Conservation (phyloP, 768 basidiomycete genomes). For the Sistotremastrum suecicum region DNA sequence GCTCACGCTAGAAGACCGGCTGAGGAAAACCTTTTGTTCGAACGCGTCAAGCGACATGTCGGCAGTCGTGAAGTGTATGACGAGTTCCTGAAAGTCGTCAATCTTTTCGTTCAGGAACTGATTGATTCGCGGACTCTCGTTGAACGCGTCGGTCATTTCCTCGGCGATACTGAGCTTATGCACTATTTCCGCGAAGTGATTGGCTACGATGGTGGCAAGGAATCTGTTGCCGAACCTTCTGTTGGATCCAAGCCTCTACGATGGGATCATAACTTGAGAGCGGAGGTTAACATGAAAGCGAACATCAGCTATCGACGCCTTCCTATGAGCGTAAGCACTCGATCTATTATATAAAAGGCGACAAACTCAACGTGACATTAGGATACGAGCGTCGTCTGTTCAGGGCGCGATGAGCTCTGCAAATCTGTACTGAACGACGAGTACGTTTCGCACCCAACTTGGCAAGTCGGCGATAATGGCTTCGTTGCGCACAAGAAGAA, state of each 20-base stretch:
- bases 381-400: conserved; percentile 86
- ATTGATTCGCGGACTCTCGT: conserved; percentile 77
- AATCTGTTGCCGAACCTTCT: conserved; percentile 32
- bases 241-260: background rate
- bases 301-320: conserved; percentile 74
- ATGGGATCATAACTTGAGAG: background rate
- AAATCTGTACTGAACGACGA: conserved; percentile 93
- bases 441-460: conserved; percentile 98
- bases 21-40: conserved; percentile 88
- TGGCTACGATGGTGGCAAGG: conserved; percentile 57
- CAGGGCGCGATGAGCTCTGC: conserved; percentile 86
- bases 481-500: conserved; percentile 97
- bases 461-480: conserved; percentile 93
- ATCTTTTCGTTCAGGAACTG: conserved; percentile 82
- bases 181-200: conserved; percentile 77
- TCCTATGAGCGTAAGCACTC: conserved; percentile 63
- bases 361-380: conserved; percentile 17
- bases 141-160: conserved; percentile 64
- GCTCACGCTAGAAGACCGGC: background rate
- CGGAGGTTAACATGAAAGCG: background rate
- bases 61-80: conserved; percentile 72
- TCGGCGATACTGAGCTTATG: conserved; percentile 71
- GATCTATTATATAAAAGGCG: conserved; percentile 1
- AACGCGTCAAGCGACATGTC: conserved; percentile 71
- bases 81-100: conserved; percentile 89